phyloP scores from a whole-genome alignment of 768 basidiomycete genomes.

The Rhodocollybia butyracea region DNA sequence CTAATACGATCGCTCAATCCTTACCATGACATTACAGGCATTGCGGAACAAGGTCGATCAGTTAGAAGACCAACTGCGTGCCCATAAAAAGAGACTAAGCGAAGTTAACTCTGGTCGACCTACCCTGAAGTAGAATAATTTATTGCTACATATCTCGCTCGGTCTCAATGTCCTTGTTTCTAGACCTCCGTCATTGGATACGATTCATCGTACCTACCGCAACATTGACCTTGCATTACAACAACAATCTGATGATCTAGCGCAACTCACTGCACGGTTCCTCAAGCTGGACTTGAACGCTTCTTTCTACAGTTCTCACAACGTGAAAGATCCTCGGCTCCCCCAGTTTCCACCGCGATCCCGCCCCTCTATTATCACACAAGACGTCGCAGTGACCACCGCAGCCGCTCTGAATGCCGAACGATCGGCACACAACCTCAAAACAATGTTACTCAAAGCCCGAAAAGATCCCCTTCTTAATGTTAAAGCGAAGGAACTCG shows the following conservation, averaged over 20 bases:
- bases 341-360: constrained; percentile 32
- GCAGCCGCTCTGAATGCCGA: constrained; percentile 84
- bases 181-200: constrained; percentile 84
- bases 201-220: constrained; percentile 77
- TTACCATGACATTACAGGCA: constrained; percentile 35
- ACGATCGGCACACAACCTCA: constrained; percentile 66
- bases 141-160: not conserved
- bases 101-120: constrained; percentile 61
- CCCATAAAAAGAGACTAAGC: constrained; percentile 66
- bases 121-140: constrained; percentile 49
- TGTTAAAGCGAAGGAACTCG: constrained; percentile 39
- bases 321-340: constrained; percentile 39
- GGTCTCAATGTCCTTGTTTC: constrained; percentile 1
- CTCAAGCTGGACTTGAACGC: constrained; percentile 42
- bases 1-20: not conserved
- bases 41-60: constrained; percentile 74
- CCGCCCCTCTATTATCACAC: constrained; percentile 46
- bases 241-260: constrained; percentile 56
- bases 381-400: constrained; percentile 68
- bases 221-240: constrained; percentile 77
- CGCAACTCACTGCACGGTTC: constrained; percentile 49
- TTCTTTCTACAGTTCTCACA: constrained; percentile 13
- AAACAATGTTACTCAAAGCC: constrained; percentile 57
- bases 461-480: constrained; percentile 70
- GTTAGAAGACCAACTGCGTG: constrained; percentile 69